Percentiles rank a stretch among this genome's conserved stretches.
phyloP scores from a whole-genome alignment of 345 rosid species.

The Moricandia arvensis region DNA sequence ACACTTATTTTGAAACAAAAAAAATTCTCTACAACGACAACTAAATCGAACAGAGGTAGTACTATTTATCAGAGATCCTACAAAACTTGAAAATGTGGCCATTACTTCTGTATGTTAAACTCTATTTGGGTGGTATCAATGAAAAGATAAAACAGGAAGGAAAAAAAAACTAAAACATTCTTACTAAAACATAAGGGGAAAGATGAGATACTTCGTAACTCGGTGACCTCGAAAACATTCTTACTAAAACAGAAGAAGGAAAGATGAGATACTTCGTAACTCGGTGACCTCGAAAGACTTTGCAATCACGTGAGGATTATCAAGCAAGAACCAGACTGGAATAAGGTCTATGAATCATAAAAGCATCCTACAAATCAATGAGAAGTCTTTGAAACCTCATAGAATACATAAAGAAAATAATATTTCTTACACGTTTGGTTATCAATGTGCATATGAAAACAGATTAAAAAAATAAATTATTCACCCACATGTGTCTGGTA shows the following conservation, averaged over 20 bases:
- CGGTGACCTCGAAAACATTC: slow-evolving; percentile 39
- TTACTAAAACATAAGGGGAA: background rate
- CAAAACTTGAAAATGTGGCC: background rate
- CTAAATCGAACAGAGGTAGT: too few species aligned
- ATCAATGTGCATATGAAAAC: too few species aligned
- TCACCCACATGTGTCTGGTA: background rate
- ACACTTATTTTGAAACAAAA: too few species aligned
- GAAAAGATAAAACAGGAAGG: background rate
- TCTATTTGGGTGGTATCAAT: background rate
- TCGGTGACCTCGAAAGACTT: slow-evolving; percentile 56
- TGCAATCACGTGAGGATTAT: slow-evolving; percentile 52
- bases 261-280: background rate
- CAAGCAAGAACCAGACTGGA: slow-evolving; percentile 27
- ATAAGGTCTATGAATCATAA: background rate
- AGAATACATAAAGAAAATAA: background rate
- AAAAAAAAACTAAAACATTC: too few species aligned
- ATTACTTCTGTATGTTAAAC: background rate
- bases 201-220: slow-evolving; percentile 17
- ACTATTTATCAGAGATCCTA: background rate
- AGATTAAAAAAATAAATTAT: too few species aligned
- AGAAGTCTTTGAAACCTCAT: background rate
- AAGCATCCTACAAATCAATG: background rate
- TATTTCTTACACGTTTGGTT: background rate
- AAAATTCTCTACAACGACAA: too few species aligned
- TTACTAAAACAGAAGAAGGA: background rate